Conservation (phyloP, 2,329 filamentous ascomycete genomes). For the Magnaporthales sp. region DNA sequence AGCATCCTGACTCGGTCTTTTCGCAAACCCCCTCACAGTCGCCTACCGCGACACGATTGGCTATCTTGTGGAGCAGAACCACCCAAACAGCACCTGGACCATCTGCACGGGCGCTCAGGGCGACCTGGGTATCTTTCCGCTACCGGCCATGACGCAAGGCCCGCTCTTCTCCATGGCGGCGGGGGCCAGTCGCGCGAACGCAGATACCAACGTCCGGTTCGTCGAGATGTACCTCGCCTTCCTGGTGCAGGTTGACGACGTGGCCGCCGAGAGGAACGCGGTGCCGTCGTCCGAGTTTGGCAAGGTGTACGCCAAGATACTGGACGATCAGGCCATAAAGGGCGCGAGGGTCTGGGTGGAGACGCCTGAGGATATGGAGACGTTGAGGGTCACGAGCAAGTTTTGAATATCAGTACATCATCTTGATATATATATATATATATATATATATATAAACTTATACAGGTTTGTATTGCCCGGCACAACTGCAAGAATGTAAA, state of each 20-base stretch:
- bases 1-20: not conserved
- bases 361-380: not conserved
- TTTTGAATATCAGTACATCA: no score
- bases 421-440: no score
- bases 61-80: conserved; percentile 21
- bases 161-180: conserved; percentile 24
- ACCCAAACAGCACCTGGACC: conserved; percentile 21
- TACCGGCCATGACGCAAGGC: conserved; percentile 24
- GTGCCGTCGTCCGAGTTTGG: conserved; percentile 8
- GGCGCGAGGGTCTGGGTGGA: not conserved
- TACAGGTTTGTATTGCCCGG: no score
- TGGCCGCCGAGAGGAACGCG: conserved; percentile 8
- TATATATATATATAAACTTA: no score
- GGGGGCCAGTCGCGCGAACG: conserved; percentile 19
- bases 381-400: not conserved
- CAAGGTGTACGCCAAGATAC: conserved; percentile 8
- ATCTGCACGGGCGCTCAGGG: conserved; percentile 22
- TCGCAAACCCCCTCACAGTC: conserved; percentile 9
- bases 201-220: conserved; percentile 25
- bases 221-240: conserved; percentile 28
- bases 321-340: not conserved
- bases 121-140: conserved; percentile 13
- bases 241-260: conserved; percentile 18
- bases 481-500: no score
- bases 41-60: conserved; percentile 22